Evolutionary conservation across 2,329 filamentous ascomycete genomes (phyloP).

Genomic region (Penicillium sp.): DNA sequence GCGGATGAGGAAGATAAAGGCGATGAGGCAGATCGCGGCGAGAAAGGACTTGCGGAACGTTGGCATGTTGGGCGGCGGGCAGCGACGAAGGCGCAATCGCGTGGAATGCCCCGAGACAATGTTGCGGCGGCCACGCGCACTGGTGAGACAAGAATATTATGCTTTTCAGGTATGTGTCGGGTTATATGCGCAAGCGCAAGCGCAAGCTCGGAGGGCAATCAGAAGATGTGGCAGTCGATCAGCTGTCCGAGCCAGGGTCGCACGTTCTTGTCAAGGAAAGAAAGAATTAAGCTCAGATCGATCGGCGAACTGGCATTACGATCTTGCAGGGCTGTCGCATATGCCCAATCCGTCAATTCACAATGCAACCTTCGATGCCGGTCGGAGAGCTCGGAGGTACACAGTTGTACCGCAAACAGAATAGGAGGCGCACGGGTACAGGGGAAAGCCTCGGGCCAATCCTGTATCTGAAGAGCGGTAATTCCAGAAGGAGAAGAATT

Average conservation of each 20-base stretch:
- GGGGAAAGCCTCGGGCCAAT: slow-evolving; percentile 1
- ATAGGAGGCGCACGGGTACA: slow-evolving; percentile 20
- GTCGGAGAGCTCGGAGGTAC: slow-evolving; percentile 20
- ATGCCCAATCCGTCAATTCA: slow-evolving; percentile 19
- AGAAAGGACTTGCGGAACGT: slow-evolving; percentile 78
- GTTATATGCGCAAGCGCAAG: slow-evolving; percentile 13
- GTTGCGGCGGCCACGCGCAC: slow-evolving; percentile 23
- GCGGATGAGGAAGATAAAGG: slow-evolving; percentile 72
- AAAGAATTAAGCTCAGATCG: slow-evolving; percentile 18
- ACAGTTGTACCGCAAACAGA: slow-evolving; percentile 24
- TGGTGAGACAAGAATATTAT: slow-evolving; percentile 10
- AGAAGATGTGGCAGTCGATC: slow-evolving; percentile 11
- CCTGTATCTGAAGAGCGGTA: slow-evolving; percentile 6
- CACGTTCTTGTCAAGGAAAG: slow-evolving; percentile 6
- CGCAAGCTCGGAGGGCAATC: slow-evolving; percentile 12
- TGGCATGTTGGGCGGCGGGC: slow-evolving; percentile 63
- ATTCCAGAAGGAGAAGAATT: background rate
- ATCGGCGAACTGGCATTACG: slow-evolving; percentile 20
- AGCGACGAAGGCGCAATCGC: slow-evolving; percentile 9
- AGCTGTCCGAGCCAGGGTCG: slow-evolving; percentile 7
- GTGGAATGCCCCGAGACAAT: slow-evolving; percentile 10
- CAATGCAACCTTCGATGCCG: slow-evolving; percentile 27
- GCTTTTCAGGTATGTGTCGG: slow-evolving; percentile 20
- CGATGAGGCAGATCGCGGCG: slow-evolving; percentile 71
- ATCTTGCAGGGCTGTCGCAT: slow-evolving; percentile 12